A percentile compares a stretch with the other conserved stretches of the same genome.
phyloP scores from a whole-genome alignment of 2,329 filamentous ascomycete genomes.

The Colletotrichum sp. region DNA sequence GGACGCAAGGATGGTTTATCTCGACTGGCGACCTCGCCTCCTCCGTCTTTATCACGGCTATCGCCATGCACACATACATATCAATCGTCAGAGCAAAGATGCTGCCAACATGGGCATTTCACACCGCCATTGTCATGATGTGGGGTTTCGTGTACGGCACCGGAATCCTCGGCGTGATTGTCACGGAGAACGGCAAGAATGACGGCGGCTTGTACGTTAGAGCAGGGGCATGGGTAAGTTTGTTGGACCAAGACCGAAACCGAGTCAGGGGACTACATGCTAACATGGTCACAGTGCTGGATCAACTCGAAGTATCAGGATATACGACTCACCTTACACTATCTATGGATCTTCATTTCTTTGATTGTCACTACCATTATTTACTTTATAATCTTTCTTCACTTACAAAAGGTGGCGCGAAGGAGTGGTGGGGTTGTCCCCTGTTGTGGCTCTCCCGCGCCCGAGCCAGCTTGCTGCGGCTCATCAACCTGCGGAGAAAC shows the following conservation, averaged over 20 bases:
- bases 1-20: slow-evolving; percentile 71
- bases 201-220: slow-evolving; percentile 63
- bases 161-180: slow-evolving; percentile 54
- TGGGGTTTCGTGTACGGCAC: slow-evolving; percentile 68
- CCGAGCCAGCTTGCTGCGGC: slow-evolving; percentile 22
- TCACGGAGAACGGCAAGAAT: slow-evolving; percentile 45
- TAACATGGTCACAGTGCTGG: slow-evolving; percentile 58
- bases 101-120: slow-evolving; percentile 56
- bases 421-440: not conserved
- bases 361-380: slow-evolving; percentile 42
- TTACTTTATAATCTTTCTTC: slow-evolving; percentile 46
- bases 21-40: slow-evolving; percentile 70
- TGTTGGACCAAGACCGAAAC: not conserved
- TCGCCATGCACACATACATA: slow-evolving; percentile 71
- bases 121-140: slow-evolving; percentile 47
- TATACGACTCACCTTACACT: slow-evolving; percentile 66
- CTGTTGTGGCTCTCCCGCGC: not conserved
- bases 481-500: not conserved
- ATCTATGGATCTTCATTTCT: slow-evolving; percentile 65
- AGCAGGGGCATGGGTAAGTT: slow-evolving; percentile 66
- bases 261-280: not conserved
- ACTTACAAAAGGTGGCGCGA: slow-evolving; percentile 33
- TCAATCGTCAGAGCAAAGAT: slow-evolving; percentile 63
- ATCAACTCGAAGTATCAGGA: slow-evolving; percentile 58
- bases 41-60: slow-evolving; percentile 70